These are phyloP conservation scores for Populus euphratica DNA, from an alignment of 345 rosid genomes.

Conservation along the genomic window DNA sequence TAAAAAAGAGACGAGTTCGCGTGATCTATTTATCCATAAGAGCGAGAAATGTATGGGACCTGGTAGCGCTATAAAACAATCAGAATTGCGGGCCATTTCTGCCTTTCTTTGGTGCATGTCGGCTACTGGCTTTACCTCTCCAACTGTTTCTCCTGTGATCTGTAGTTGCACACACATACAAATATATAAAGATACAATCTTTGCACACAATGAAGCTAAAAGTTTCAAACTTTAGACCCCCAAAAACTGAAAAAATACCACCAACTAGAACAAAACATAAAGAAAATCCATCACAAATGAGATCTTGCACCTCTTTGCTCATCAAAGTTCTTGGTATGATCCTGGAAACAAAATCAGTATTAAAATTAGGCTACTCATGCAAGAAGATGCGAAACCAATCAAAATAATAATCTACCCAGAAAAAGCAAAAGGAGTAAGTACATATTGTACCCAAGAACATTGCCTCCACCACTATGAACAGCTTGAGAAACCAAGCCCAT, in stretches of 20 bases:
- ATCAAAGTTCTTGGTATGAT: constrained; percentile 54
- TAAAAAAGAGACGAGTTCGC: neutral
- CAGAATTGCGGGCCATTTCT: constrained; percentile 93
- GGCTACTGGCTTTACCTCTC: constrained; percentile 81
- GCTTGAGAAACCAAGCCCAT: constrained; percentile 92
- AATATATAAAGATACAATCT: neutral
- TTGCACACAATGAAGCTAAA: neutral
- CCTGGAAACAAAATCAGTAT: constrained; percentile 20
- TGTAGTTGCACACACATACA: constrained; percentile 14
- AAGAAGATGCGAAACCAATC: neutral
- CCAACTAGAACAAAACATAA: neutral
- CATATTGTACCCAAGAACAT: constrained; percentile 71
- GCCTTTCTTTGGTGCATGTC: constrained; percentile 98
- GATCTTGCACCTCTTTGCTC: constrained; percentile 39
- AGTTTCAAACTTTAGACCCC: neutral
- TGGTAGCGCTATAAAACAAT: constrained; percentile 94
- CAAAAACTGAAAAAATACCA: neutral
- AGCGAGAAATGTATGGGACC: constrained; percentile 40
- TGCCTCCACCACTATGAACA: constrained; percentile 75
- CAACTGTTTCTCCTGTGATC: constrained; percentile 81
- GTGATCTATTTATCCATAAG: neutral
- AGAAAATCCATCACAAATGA: neutral
- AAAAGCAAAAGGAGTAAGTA: neutral
- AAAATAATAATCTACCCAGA: neutral
- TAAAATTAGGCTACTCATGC: neutral